Evolutionary conservation across 1,284 basidiomycete genomes (phyloP).

Genomic region (Stereum hirsutum): DNA sequence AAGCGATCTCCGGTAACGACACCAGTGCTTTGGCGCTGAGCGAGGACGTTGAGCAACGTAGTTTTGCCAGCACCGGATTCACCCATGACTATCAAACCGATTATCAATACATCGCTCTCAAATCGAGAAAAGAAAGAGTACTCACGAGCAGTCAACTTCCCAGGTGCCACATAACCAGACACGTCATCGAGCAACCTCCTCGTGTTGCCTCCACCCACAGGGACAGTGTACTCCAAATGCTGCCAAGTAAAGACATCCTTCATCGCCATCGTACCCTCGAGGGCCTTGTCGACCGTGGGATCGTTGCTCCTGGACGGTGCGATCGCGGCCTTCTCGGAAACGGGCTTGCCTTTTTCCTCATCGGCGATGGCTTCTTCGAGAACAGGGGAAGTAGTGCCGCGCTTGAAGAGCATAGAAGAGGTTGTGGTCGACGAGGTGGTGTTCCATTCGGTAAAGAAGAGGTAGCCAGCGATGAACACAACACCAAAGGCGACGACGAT

Average conservation of each 20-base stretch:
- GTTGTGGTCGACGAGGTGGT: conserved; percentile 22
- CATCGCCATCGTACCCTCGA: conserved; percentile 16
- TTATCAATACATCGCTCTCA: too few species aligned
- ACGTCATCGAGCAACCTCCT: conserved; percentile 69
- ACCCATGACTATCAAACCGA: too few species aligned
- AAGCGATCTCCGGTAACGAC: conserved; percentile 74
- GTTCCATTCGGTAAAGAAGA: conserved; percentile 43
- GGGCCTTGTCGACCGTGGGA: conserved; percentile 10
- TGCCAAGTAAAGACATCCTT: conserved; percentile 56
- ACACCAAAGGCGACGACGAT: conserved; percentile 45
- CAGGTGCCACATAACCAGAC: conserved; percentile 77
- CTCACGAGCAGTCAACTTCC: conserved; percentile 68
- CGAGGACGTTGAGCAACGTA: conserved; percentile 80
- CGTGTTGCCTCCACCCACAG: conserved; percentile 41
- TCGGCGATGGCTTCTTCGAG: conserved; percentile 4
- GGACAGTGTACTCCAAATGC: conserved; percentile 53
- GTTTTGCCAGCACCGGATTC: conserved; percentile 48
- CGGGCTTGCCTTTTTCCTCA: conserved; percentile 14
- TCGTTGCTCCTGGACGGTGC: conserved; percentile 14
- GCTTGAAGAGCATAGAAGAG: conserved; percentile 33
- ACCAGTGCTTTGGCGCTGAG: conserved; percentile 82
- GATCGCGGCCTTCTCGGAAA: conserved; percentile 3
- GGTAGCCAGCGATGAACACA: conserved; percentile 35
- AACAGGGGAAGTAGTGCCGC: conserved; percentile 18
- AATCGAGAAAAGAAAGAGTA: too few species aligned